Evolutionary conservation across 345 rosid genomes (phyloP), one percentile per base, ranked within the genome.

Genomic region (Cardamine occulta): DNA sequence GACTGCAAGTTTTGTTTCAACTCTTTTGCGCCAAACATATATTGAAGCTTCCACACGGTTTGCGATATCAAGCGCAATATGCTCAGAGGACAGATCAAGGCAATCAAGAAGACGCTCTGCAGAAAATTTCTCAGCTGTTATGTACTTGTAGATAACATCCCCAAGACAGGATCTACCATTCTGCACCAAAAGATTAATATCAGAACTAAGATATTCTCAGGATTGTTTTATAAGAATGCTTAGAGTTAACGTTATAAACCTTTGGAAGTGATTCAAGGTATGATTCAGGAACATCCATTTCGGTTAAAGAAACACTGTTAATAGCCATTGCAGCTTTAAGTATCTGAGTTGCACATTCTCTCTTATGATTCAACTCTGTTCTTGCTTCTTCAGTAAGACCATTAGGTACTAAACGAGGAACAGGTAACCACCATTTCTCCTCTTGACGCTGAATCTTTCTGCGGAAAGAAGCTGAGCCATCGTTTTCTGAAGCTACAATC

Each of bases 391-490:
- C 92, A n/a, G 81, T 74, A 5, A 96, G 91, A 62, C 99, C 99
- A 29, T 84, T 82, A 2, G 91, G 65, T 73, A 94, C 93, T 42
- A 96, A 88, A 24, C 95, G 97, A 26, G 99, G 99, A 24, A 93
- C 96, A 7, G 99, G 99, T 5, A 96, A 81, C 99, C 99, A 96
- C 99, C 99, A 96, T 80, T 96, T 96, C 78, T 96, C 99, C 58
- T 93, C 97, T 73, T 93, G 98, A 12, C 97, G 89, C 68, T 87
- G 97, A 74, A 93, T 59, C 48, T 85, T 79, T 77, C 80, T 86
- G 13, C 94, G 87, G 67, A 91, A 93, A 70, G 98, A 91, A 73
- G 97, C 79, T 40, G 97, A 93, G 1, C 93, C 98, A 72, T 93
- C 98, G 9, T 84, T 80, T 49, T 89, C 94, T 0, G 96, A 85